Percentiles rank a stretch among this genome's conserved stretches.
phyloP scores from a whole-genome alignment of 176 grass and related monocot species.

The Oryza glumipatula region DNA sequence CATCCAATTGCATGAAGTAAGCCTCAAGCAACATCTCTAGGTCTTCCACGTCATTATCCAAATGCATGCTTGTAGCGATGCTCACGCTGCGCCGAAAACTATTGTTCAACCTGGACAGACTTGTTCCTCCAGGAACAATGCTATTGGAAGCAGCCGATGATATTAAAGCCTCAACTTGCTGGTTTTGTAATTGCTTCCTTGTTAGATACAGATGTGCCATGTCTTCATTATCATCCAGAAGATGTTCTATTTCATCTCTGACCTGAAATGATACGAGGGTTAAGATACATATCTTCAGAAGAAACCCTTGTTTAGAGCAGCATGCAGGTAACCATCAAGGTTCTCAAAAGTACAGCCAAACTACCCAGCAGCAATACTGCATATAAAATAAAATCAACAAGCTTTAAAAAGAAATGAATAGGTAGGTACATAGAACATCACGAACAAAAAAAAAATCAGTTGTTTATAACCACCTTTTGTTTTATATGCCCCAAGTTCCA shows the following conservation, averaged over 20 bases:
- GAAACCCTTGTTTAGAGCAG: conserved; percentile 8
- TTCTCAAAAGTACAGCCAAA: conserved; percentile 3
- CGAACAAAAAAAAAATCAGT: neutral
- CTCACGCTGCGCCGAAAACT: conserved; percentile 70
- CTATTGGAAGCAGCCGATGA: conserved; percentile 80
- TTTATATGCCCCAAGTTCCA: neutral
- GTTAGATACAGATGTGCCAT: conserved; percentile 96
- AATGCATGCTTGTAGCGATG: conserved; percentile 80
- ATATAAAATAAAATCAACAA: conserved; percentile 12
- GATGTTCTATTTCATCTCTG: conserved; percentile 99
- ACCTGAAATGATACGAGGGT: conserved; percentile 54
- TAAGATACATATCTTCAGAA: conserved; percentile 11
- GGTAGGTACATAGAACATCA: neutral
- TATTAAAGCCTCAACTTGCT: conserved; percentile 85
- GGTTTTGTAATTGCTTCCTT: conserved; percentile 93
- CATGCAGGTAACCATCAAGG: conserved; percentile 28
- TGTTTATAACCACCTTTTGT: conserved; percentile 2
- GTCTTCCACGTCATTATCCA: conserved; percentile 96
- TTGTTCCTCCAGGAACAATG: conserved; percentile 59
- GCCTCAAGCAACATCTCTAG: conserved; percentile 99
- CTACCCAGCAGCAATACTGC: neutral
- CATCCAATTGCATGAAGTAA: conserved; percentile 99
- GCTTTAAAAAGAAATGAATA: neutral
- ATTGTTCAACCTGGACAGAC: conserved; percentile 58
- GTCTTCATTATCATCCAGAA: conserved; percentile 96